A percentile compares a stretch with the other conserved stretches of the same genome.
Conservation (phyloP, 208 protist genomes). For the Novymonas esmeraldas region DNA sequence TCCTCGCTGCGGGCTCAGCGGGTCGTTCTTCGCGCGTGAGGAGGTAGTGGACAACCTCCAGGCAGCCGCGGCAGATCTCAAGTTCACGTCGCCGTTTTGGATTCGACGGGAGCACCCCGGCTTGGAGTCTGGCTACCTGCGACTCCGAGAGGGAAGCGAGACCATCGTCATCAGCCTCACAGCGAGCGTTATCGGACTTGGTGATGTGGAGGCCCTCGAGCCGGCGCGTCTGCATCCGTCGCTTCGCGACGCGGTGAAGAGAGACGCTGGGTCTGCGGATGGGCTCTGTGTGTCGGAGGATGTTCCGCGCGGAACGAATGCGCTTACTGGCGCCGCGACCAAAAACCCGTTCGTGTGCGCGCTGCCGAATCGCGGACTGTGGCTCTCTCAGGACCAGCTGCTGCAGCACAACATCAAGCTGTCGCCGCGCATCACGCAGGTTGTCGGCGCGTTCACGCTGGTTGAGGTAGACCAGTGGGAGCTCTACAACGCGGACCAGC, state of each 20-base stretch:
- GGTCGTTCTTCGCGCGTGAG: slow-evolving; percentile 84
- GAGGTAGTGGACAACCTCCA: slow-evolving; percentile 91
- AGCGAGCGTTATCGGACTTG: slow-evolving; percentile 58
- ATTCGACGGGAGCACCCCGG: slow-evolving; percentile 64
- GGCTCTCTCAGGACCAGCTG: slow-evolving; percentile 86
- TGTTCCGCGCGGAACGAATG: slow-evolving; percentile 80
- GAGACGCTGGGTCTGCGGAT: neutral
- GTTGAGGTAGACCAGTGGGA: slow-evolving; percentile 87
- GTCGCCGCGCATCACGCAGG: slow-evolving; percentile 23
- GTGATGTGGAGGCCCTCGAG: slow-evolving; percentile 55
- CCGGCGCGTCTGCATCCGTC: slow-evolving; percentile 54
- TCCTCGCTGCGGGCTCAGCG: slow-evolving; percentile 78
- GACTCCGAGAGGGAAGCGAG: slow-evolving; percentile 77
- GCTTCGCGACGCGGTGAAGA: slow-evolving; percentile 29
- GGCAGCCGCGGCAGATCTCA: slow-evolving; percentile 67
- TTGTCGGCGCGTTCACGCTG: slow-evolving; percentile 41
- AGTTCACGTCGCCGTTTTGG: slow-evolving; percentile 89
- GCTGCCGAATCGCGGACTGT: slow-evolving; percentile 71
- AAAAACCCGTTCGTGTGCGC: slow-evolving; percentile 73
- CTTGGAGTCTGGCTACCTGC: slow-evolving; percentile 67
- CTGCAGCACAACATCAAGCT: slow-evolving; percentile 60
- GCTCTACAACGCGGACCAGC: slow-evolving; percentile 88
- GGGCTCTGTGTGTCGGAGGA: slow-evolving; percentile 23
- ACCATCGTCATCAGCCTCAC: slow-evolving; percentile 82
- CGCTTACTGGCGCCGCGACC: slow-evolving; percentile 69